A percentile compares a stretch with the other conserved stretches of the same genome.
Evolutionary conservation across 257 asterid species (phyloP).

Genomic region (Orobanche coerulescens): DNA sequence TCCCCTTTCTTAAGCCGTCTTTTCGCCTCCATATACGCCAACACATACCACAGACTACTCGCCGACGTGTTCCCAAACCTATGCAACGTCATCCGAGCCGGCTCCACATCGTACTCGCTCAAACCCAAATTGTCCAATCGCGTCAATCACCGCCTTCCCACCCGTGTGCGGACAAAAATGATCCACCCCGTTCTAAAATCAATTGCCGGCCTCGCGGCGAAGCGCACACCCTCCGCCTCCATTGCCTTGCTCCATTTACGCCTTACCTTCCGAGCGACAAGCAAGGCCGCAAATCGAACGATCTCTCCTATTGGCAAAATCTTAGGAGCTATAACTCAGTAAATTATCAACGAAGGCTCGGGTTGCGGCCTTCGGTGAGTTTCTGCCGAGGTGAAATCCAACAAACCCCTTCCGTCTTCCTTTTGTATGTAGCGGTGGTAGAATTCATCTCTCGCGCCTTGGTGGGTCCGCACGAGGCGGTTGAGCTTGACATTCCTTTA

Average conservation of each 20-base stretch:
- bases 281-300: constrained; percentile 31
- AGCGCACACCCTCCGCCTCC: background rate
- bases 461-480: constrained; percentile 62
- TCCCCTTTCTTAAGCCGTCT: constrained; percentile 66
- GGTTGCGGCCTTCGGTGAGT: constrained; percentile 69
- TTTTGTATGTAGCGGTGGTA: constrained; percentile 54
- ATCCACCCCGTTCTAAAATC: constrained; percentile 67
- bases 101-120: constrained; percentile 67
- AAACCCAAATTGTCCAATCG: constrained; percentile 40
- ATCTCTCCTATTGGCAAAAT: constrained; percentile 59
- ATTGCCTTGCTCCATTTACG: constrained; percentile 23
- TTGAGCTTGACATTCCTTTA: constrained; percentile 48
- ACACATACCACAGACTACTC: constrained; percentile 77
- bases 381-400: constrained; percentile 69
- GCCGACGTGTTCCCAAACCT: constrained; percentile 96
- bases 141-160: constrained; percentile 87
- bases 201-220: constrained; percentile 31
- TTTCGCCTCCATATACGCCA: constrained; percentile 85
- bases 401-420: constrained; percentile 56
- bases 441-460: constrained; percentile 61
- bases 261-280: constrained; percentile 18
- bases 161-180: constrained; percentile 92
- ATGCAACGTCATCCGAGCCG: constrained; percentile 92
- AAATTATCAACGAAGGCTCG: constrained; percentile 64
- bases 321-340: constrained; percentile 51